A percentile compares a stretch with the other conserved stretches of the same genome.
phyloP scores from a whole-genome alignment of 306 rosid species.

The Trichosanthes truncata region DNA sequence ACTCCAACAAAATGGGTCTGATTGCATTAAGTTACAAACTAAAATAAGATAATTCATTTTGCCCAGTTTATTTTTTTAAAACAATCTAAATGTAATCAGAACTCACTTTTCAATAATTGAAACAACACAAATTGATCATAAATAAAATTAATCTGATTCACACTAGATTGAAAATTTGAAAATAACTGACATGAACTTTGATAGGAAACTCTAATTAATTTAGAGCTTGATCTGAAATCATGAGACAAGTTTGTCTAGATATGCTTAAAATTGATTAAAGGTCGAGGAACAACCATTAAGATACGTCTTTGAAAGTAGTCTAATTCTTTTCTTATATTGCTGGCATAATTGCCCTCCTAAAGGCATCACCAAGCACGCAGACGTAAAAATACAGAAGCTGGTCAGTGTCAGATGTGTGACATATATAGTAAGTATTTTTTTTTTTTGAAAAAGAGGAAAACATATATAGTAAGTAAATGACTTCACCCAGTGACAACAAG shows the following conservation, averaged over 20 bases:
- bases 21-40: not conserved
- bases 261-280: not conserved
- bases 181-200: not conserved
- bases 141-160: not conserved
- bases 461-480: not conserved
- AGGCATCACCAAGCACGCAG: not conserved
- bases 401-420: not conserved
- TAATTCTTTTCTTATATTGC: not conserved
- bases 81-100: not conserved
- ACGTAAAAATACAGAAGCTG: not conserved
- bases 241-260: not conserved
- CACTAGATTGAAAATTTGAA: not conserved
- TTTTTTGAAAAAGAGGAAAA: too few species aligned
- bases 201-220: not conserved
- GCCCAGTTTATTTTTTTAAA: not conserved
- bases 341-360: not conserved
- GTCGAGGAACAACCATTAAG: not conserved
- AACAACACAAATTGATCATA: not conserved
- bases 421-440: too few species aligned
- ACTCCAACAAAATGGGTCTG: not conserved
- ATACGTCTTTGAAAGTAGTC: not conserved
- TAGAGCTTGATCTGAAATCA: not conserved
- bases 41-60: not conserved
- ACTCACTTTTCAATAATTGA: not conserved
- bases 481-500: not conserved